These are phyloP conservation scores for Bothriochloa decipiens DNA, from an alignment of 176 grass and related monocot species.

Conservation along the genomic window DNA sequence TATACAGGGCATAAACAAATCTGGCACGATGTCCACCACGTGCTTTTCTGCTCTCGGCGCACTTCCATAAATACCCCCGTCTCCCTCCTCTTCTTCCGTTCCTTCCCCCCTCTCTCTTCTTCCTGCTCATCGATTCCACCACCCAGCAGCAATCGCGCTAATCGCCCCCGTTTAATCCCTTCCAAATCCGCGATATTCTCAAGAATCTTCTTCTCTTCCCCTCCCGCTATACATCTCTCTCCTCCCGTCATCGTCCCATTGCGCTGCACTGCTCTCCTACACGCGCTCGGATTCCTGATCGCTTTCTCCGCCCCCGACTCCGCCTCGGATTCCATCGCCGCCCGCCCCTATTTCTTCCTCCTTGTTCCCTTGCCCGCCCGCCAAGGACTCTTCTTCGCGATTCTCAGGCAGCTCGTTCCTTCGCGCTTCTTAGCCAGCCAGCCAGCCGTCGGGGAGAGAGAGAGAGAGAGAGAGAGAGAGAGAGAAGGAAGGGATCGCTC, in stretches of 20 bases:
- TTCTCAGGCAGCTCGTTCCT: neutral
- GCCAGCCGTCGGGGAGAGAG: neutral
- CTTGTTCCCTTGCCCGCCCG: neutral
- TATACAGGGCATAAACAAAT: slow-evolving; percentile 14
- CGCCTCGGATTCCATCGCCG: neutral
- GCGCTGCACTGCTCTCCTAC: neutral
- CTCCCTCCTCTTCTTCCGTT: neutral
- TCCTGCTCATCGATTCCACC: neutral
- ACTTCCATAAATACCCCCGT: slow-evolving; percentile 39
- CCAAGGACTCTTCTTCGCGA: neutral
- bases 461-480: neutral
- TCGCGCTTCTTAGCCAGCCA: neutral
- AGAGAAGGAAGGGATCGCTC: neutral
- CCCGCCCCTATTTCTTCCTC: neutral
- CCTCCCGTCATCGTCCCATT: slow-evolving; percentile 20
- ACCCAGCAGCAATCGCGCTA: neutral
- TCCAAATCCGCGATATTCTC: slow-evolving; percentile 41
- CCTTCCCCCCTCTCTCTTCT: no score
- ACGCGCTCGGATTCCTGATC: slow-evolving; percentile 16
- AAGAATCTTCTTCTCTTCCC: slow-evolving; percentile 40
- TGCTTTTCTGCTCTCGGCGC: slow-evolving; percentile 4
- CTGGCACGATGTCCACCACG: slow-evolving; percentile 24
- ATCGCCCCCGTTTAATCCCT: neutral
- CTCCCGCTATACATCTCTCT: neutral
- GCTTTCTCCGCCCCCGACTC: neutral